These are phyloP conservation scores for Saccharomycopsis hybrid DNA, from an alignment of 1,139 yeast genomes.

Conservation along the genomic window DNA sequence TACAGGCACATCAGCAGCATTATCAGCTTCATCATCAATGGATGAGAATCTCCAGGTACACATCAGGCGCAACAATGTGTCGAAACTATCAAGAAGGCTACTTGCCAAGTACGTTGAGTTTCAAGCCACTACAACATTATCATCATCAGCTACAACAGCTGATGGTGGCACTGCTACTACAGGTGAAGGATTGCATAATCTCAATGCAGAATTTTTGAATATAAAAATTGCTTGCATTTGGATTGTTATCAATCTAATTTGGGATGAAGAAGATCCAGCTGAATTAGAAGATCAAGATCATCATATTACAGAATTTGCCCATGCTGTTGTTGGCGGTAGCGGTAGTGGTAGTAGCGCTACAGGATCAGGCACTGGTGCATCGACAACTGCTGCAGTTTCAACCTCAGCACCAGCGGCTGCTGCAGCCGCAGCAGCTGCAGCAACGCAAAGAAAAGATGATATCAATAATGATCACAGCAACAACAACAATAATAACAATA, in stretches of 20 bases:
- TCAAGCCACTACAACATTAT: not conserved
- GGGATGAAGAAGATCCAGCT: slow-evolving; percentile 28
- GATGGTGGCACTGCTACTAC: not conserved
- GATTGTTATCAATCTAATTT: slow-evolving; percentile 52
- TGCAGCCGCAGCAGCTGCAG: too few relatives aligned
- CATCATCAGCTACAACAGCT: not conserved
- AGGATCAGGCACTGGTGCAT: not conserved
- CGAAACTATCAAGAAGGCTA: too few relatives aligned
- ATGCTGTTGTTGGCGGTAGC: too few relatives aligned
- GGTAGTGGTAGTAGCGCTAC: too few relatives aligned
- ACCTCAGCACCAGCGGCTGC: not conserved
- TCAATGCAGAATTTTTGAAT: slow-evolving; percentile 18
- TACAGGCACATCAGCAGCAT: not conserved
- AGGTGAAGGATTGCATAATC: too few relatives aligned
- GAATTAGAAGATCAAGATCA: too few relatives aligned
- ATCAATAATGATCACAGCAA: too few relatives aligned
- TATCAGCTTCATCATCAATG: not conserved
- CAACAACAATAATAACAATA: too few relatives aligned
- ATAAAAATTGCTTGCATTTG: slow-evolving; percentile 50
- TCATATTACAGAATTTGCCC: too few relatives aligned
- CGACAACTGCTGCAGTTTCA: not conserved
- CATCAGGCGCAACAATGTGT: not conserved
- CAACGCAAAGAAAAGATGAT: too few relatives aligned
- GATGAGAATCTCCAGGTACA: not conserved
- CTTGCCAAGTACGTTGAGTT: not conserved